Evolutionary conservation across 1,284 basidiomycete genomes (phyloP), one percentile per base, ranked within the genome.

Genomic region (Pseudozyma sp.): DNA sequence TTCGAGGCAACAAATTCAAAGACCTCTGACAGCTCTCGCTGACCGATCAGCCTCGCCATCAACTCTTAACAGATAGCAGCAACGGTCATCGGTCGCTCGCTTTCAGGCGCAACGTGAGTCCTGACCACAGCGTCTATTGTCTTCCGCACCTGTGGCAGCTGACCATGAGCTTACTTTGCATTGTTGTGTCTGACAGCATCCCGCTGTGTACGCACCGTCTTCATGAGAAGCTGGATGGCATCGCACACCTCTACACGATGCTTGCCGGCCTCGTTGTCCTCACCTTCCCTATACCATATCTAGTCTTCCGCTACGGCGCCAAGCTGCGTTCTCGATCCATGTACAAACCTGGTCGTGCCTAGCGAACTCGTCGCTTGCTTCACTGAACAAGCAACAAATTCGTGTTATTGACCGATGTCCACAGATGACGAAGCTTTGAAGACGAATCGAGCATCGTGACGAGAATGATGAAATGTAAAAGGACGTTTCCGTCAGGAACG

Each of bases 31-130:
- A 31, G 25, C 25, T 31, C 25, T 31, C 25, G 25, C 7, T 19
- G 16, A 8, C 31, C n/a, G 16, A 5, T n/a, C 52, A 18, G 21
- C 25, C 25, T 6, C 21, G 13, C 55, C 31, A 25, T 18, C 47
- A 5, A n/a, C 42, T 42, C 34, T 11, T 11, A 42, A 16, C 40
- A 72, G 70, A 69, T 74, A 16, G 71, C 71, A 10, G 62, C 66
- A 13, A 70, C 71, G 0, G 71, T 74, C 36, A 74, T 74, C 21
- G 71, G 60, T 1, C 48, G 71, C 6, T 65, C 71, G n/a, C 34
- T 70, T 38, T 69, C 66, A 3, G 71, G 71, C 7, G 71, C 71
- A 35, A 70, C 71, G 55, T 69, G 38, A 68, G 61, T 70, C 14
- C 10, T 21, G 6, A 8, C 40, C 11, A n/a, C 9, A 16, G 31